phyloP scores from a whole-genome alignment of 495 filamentous ascomycete species.

The Penicillium antarcticum region DNA sequence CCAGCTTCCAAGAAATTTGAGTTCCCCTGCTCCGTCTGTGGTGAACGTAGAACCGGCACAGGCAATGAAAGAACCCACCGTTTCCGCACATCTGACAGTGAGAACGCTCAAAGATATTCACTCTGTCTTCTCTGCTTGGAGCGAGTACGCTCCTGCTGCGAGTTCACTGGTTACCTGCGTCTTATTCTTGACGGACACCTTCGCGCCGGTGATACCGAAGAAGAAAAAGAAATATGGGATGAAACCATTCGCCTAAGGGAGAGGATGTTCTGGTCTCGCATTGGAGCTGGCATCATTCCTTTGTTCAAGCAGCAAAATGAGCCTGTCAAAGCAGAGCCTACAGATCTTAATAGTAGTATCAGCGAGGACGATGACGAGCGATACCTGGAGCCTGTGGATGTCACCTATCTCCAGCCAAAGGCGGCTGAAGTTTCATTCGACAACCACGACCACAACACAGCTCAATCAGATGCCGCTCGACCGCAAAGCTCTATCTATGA shows the following conservation, averaged over 20 bases:
- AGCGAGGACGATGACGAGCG: background rate
- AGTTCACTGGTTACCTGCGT: conserved; percentile 86
- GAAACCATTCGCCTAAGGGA: conserved; percentile 86
- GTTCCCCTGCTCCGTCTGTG: conserved; percentile 83
- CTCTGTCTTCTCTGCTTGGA: conserved; percentile 83
- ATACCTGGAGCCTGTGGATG: conserved; percentile 7
- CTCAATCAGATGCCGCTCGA: background rate
- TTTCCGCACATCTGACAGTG: conserved; percentile 81
- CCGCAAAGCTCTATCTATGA: conserved; percentile 8
- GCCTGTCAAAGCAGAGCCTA: background rate
- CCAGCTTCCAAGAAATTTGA: conserved; percentile 53
- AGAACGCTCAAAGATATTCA: conserved; percentile 82
- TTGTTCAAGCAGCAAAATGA: conserved; percentile 31
- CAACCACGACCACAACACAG: background rate
- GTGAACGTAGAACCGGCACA: conserved; percentile 69
- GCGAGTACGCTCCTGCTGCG: conserved; percentile 82
- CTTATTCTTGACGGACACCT: conserved; percentile 88
- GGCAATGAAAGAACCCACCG: conserved; percentile 76
- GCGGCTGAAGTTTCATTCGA: background rate
- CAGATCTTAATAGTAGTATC: background rate
- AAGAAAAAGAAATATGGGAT: conserved; percentile 84
- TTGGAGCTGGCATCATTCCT: conserved; percentile 86
- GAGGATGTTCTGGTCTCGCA: conserved; percentile 91
- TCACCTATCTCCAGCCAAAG: background rate
- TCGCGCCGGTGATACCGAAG: conserved; percentile 69